A percentile compares a stretch with the other conserved stretches of the same genome.
Conservation (phyloP, 1,139 yeast species). For the Ogataea hybrid region DNA sequence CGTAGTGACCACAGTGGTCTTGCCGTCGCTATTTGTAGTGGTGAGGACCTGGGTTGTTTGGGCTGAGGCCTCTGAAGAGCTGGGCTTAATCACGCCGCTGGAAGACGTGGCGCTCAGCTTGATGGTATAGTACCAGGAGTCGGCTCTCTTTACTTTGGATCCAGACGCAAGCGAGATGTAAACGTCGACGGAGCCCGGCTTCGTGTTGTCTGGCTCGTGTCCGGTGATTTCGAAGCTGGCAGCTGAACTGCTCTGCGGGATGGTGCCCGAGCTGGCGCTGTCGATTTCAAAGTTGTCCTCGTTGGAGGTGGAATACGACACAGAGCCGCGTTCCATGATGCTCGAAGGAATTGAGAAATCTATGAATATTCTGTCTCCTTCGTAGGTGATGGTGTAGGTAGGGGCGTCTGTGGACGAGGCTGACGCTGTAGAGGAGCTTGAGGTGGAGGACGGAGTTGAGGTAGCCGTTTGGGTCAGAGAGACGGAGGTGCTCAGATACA, state of each 20-base stretch:
- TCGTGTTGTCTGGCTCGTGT: slow-evolving; percentile 3
- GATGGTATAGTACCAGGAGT: slow-evolving; percentile 9
- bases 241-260: slow-evolving; percentile 2
- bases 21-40: slow-evolving; percentile 1
- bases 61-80: background rate
- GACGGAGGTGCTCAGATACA: slow-evolving; percentile 6
- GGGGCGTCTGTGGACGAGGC: slow-evolving; percentile 9
- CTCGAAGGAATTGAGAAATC: slow-evolving; percentile 7
- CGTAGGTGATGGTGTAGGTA: slow-evolving; percentile 5
- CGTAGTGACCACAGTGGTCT: slow-evolving; percentile 2
- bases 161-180: slow-evolving; percentile 5
- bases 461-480: background rate
- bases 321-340: slow-evolving; percentile 7
- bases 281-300: slow-evolving; percentile 8
- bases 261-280: background rate
- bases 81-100: slow-evolving; percentile 8
- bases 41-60: background rate
- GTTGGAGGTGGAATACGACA: slow-evolving; percentile 5
- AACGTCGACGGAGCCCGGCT: slow-evolving; percentile 7
- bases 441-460: background rate
- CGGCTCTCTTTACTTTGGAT: slow-evolving; percentile 7
- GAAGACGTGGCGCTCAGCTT: slow-evolving; percentile 7
- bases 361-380: slow-evolving; percentile 7
- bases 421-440: background rate
- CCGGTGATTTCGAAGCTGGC: slow-evolving; percentile 9